phyloP scores from a whole-genome alignment of 2,329 filamentous ascomycete genomes.

The Ceratocystis destructans region DNA sequence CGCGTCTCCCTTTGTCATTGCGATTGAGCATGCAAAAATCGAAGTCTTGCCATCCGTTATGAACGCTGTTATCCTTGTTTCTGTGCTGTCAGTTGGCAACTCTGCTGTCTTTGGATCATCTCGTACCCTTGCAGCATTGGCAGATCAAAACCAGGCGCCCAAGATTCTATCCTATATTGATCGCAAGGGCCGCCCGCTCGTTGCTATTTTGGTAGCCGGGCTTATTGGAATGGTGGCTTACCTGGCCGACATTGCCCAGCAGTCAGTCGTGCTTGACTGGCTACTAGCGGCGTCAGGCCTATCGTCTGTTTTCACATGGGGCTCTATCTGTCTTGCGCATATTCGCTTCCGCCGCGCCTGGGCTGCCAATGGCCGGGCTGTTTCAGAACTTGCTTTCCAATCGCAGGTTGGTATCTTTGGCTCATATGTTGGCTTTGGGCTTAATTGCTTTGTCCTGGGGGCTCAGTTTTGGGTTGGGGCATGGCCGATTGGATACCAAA shows the following conservation, averaged over 20 bases:
- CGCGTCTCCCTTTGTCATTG: constrained; percentile 86
- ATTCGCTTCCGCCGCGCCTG: constrained; percentile 84
- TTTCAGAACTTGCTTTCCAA: constrained; percentile 66
- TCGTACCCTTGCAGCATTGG: constrained; percentile 75
- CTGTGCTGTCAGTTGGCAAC: constrained; percentile 83
- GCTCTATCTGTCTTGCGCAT: constrained; percentile 75
- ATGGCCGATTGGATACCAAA: constrained; percentile 51
- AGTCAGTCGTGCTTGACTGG: constrained; percentile 58
- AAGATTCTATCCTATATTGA: constrained; percentile 67
- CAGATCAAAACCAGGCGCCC: constrained; percentile 75
- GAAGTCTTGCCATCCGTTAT: constrained; percentile 70
- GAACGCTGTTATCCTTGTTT: constrained; percentile 88
- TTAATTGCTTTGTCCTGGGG: constrained; percentile 63
- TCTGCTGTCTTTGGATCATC: constrained; percentile 85
- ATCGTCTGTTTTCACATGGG: constrained; percentile 65
- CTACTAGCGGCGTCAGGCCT: constrained; percentile 59
- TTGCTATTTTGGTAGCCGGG: constrained; percentile 56
- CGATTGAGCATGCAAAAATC: constrained; percentile 74
- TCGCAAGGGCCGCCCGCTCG: constrained; percentile 63
- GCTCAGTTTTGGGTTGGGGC: constrained; percentile 84
- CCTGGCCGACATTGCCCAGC: constrained; percentile 46
- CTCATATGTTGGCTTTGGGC: constrained; percentile 62
- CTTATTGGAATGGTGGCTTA: constrained; percentile 61
- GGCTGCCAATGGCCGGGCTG: constrained; percentile 51
- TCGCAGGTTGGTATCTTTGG: constrained; percentile 67